Evolutionary conservation across 768 basidiomycete genomes (phyloP), one percentile per base, ranked within the genome.

Genomic region (Leccinum pellstonianum): DNA sequence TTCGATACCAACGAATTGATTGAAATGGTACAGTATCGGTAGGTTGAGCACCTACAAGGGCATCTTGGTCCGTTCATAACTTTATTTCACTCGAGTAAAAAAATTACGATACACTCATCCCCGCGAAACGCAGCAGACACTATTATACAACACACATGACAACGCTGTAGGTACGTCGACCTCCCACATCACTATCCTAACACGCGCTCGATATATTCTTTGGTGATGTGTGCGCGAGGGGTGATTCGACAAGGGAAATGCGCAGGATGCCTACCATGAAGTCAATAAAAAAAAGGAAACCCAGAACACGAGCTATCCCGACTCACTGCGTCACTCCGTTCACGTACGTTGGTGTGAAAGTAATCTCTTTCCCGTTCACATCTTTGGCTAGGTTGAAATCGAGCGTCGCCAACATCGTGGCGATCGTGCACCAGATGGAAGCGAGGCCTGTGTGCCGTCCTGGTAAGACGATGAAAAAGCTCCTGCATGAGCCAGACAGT

Each of bases 141-240:
- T 31, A 31, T 31, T 10, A 31, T 14, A 35, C 33, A 35, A 35
- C 12, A 35, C 33, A 5, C 33, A 14, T 35, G 17, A 38, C 0
- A 38, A 15, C 38, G 38, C 38, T 17, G 17, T 4, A 21, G 19
- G 19, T 46, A 10, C 11, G 19, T 46, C 43, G n/a, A 46, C 43
- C 43, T 46, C 43, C 19, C 3, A 5, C 47, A 48, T 58, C 55
- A 59, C 12, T 49, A 5, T 7, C 47, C 7, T 0, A 60, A 53
- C 48, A 52, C 27, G n/a, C 53, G 52, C 21, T 61, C 50, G 2
- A 63, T 43, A 49, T 19, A 10, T 10, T 35, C 58, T 49, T 57
- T 54, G n/a, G 21, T 58, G 21, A 55, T 17, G 11, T 60, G 58
- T 25, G 56, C 37, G 5, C 62, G 59, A 33, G 54, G 59, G 12